phyloP scores from a whole-genome alignment of 495 filamentous ascomycete species.

The Patellaria atrata region DNA sequence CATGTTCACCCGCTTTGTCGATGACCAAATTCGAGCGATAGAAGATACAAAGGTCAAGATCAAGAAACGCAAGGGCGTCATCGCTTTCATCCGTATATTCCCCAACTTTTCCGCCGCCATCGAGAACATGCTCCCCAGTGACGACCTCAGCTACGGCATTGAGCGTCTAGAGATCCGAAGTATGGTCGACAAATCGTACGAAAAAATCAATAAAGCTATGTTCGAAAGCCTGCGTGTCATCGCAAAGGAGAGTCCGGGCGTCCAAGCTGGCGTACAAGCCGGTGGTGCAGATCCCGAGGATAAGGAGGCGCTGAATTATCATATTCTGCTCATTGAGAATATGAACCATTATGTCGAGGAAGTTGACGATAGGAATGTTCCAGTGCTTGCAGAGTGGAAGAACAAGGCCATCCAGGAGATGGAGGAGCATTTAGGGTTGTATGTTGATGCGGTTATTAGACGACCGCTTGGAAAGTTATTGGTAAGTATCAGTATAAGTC shows the following conservation, averaged over 20 bases:
- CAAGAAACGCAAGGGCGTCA: constrained; percentile 94
- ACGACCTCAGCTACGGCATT: constrained; percentile 27
- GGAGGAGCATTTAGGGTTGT: constrained; percentile 74
- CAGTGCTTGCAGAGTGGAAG: constrained; percentile 68
- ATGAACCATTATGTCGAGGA: constrained; percentile 97
- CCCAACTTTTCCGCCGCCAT: constrained; percentile 67
- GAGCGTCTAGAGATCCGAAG: constrained; percentile 39
- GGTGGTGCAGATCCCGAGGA: constrained; percentile 45
- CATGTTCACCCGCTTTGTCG: constrained; percentile 76
- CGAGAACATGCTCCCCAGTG: constrained; percentile 57
- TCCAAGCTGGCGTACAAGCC: constrained; percentile 22
- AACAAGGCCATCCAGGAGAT: constrained; percentile 63
- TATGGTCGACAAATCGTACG: constrained; percentile 75
- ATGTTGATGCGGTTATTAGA: constrained; percentile 75
- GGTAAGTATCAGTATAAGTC: constrained; percentile 15
- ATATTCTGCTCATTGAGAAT: constrained; percentile 93
- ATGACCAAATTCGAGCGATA: constrained; percentile 87
- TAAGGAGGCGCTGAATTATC: constrained; percentile 90
- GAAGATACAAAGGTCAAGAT: constrained; percentile 99
- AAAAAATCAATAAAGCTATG: constrained; percentile 84
- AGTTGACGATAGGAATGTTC: constrained; percentile 57
- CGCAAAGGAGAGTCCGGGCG: constrained; percentile 75
- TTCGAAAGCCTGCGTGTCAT: constrained; percentile 94
- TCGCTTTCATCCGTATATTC: constrained; percentile 85
- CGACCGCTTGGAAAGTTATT: constrained; percentile 71